Evolutionary conservation across 768 basidiomycete genomes (phyloP).

Genomic region (Termitomyces sp.): DNA sequence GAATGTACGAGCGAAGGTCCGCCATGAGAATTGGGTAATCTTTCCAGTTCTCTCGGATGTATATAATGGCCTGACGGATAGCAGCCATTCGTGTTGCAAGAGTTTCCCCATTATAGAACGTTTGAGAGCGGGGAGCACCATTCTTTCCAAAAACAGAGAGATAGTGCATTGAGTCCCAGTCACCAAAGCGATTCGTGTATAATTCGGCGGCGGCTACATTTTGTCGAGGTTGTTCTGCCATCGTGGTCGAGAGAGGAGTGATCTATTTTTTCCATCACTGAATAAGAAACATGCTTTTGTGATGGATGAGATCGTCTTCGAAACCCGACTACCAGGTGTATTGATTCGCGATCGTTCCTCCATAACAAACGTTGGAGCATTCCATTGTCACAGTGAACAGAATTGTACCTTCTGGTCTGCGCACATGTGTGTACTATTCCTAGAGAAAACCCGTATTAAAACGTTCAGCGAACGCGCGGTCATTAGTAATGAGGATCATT

Average conservation of each 20-base stretch:
- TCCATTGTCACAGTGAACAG: neutral
- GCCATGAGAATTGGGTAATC: constrained; percentile 7
- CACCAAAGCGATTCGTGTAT: constrained; percentile 5
- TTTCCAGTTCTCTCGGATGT: constrained; percentile 10
- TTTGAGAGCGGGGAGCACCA: constrained; percentile 5
- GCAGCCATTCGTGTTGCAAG: constrained; percentile 7
- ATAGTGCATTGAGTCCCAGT: constrained; percentile 10
- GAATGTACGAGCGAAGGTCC: constrained; percentile 7
- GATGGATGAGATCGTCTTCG: neutral
- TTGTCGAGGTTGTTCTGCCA: neutral
- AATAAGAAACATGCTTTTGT: neutral
- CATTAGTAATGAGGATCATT: neutral
- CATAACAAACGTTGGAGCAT: neutral
- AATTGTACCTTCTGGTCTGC: neutral
- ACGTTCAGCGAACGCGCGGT: neutral
- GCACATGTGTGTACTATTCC: neutral
- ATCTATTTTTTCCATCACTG: neutral
- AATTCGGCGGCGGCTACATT: neutral
- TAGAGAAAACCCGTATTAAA: neutral
- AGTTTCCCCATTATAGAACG: constrained; percentile 9
- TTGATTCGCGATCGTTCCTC: neutral
- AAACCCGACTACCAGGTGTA: neutral
- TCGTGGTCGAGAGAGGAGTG: neutral
- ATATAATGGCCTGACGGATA: constrained; percentile 10
- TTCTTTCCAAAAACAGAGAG: constrained; percentile 8